Conservation (phyloP, 2,329 filamentous ascomycete species). For the Cordyceps pruinosa region DNA sequence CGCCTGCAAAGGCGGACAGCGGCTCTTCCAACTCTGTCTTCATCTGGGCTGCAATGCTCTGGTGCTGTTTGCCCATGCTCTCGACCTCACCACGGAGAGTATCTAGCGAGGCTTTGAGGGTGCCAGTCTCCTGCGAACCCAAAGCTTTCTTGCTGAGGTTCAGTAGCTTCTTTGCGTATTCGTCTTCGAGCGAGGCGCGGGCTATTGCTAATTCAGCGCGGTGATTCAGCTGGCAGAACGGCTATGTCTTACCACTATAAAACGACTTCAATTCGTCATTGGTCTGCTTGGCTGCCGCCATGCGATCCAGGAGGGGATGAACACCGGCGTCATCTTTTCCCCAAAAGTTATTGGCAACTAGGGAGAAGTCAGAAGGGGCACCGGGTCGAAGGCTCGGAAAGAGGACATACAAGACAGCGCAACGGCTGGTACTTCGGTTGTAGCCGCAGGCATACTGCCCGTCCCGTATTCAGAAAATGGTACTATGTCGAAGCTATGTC, state of each 20-base stretch:
- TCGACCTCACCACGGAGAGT: slow-evolving; percentile 84
- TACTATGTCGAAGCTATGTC: background rate
- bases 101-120: slow-evolving; percentile 77
- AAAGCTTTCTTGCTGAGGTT: slow-evolving; percentile 81
- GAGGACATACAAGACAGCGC: slow-evolving; percentile 53
- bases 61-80: slow-evolving; percentile 88
- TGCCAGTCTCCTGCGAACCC: slow-evolving; percentile 80
- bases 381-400: background rate
- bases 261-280: slow-evolving; percentile 90
- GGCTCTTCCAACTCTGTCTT: slow-evolving; percentile 94
- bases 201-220: slow-evolving; percentile 39
- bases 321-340: slow-evolving; percentile 98
- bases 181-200: slow-evolving; percentile 89
- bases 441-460: slow-evolving; percentile 50
- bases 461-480: background rate
- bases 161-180: slow-evolving; percentile 85
- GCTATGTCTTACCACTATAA: slow-evolving; percentile 59
- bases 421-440: slow-evolving; percentile 57
- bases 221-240: no score
- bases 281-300: slow-evolving; percentile 90
- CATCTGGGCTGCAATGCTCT: slow-evolving; percentile 87
- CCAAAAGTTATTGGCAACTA: slow-evolving; percentile 99
- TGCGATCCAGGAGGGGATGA: slow-evolving; percentile 81
- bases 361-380: slow-evolving; percentile 8
- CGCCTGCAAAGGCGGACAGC: slow-evolving; percentile 80